Base-by-base conservation (phyloP, 106 monocot genomes). In the Platanthera guangdongensis region DNA sequence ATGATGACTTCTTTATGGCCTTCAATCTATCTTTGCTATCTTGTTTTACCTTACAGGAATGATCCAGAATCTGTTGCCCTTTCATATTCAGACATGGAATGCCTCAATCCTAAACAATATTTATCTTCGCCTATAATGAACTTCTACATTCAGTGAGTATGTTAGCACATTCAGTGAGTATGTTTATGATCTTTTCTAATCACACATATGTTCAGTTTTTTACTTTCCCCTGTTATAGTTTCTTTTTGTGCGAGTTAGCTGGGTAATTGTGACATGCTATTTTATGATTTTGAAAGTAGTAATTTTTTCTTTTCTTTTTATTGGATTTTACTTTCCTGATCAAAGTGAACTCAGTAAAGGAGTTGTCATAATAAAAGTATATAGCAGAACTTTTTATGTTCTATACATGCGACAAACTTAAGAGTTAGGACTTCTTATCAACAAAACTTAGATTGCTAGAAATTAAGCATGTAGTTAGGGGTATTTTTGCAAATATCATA, bases 51-150 rank as follows among this genome's bases (percentile, higher is more conserved):
- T 52, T 49, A 51, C 86, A 97, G 97, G 69, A 91, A 91, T 80
- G 80, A 86, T 50, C 87, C 89, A 71, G 86, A 88, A 68, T 83
- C 85, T 52, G 87, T 94, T 73, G 91, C 88, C 81, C 71, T 97
- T 68, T 86, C 72, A 81, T 79, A 57, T 48, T 69, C 78, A 45
- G 97, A 94, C 77, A 75, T 97, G 47, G 83, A 88, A 81, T 97
- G 97, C 77, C 81, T 97, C 13, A 83, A 88, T 69, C 97, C 97
- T 67, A 86, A 85, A 75, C 83, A 81, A 45, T 91, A 83, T 72
- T 76, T 94, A 47, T 86, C 93, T 50, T 97, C 97, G 75, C 79
- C 87, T 63, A 86, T 97, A 78, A 91, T 97, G 91, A 97, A 97
- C 79, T 97, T 91, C 81, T 97, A 89, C 79, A 94, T 97, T 57